phyloP scores from a whole-genome alignment of 352 stramenopile genomes.

The Phytophthora pini region DNA sequence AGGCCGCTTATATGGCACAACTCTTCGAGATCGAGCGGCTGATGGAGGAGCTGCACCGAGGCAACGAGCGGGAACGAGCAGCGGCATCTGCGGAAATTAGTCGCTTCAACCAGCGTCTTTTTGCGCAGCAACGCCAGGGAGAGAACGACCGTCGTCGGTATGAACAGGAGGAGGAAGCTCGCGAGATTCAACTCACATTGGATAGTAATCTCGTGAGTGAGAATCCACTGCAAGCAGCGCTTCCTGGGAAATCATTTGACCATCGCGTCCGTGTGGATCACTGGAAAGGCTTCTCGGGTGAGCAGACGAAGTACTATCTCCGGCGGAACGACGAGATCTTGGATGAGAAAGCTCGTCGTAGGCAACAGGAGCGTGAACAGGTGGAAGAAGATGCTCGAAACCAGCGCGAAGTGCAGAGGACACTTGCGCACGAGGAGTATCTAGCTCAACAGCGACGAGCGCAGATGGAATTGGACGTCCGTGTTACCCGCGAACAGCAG shows the following conservation, averaged over 20 bases:
- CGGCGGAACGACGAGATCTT: conserved; percentile 67
- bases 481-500: conserved; percentile 56
- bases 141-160: conserved; percentile 39
- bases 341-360: conserved; percentile 52
- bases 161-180: conserved; percentile 60
- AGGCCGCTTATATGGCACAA: conserved; percentile 51
- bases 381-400: conserved; percentile 43
- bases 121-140: conserved; percentile 49
- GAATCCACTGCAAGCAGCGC: conserved; percentile 61
- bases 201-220: conserved; percentile 76
- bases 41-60: conserved; percentile 61
- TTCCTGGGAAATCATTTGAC: conserved; percentile 44
- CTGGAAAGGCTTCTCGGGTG: conserved; percentile 77
- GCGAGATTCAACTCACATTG: conserved; percentile 68
- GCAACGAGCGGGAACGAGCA: conserved; percentile 59
- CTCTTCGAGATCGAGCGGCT: conserved; percentile 63
- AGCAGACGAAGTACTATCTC: conserved; percentile 64
- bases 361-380: conserved; percentile 42
- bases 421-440: conserved; percentile 59
- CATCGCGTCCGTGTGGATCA: conserved; percentile 80
- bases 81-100: conserved; percentile 56
- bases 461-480: conserved; percentile 62
- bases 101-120: conserved; percentile 59
- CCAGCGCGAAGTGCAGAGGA: conserved; percentile 51
- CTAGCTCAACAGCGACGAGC: conserved; percentile 53